A percentile compares a stretch with the other conserved stretches of the same genome.
Conservation (phyloP, 768 basidiomycete genomes). For the Mycena latifolia region DNA sequence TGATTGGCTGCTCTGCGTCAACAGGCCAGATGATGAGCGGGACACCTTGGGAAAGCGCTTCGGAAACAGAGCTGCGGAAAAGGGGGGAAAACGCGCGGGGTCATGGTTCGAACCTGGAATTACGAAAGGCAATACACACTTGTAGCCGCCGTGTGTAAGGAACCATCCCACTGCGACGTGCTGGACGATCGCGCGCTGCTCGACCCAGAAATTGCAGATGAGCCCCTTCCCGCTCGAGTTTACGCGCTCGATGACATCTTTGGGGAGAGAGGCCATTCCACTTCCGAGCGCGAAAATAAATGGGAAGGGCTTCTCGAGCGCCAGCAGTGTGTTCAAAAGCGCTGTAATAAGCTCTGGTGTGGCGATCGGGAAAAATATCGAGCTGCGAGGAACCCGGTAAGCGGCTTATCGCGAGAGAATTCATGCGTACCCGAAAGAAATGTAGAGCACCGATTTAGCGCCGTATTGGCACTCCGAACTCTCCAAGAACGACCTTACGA, state of each 20-base stretch:
- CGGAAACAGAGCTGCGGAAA: no score
- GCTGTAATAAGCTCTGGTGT: conserved; percentile 4
- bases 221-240: conserved; percentile 3
- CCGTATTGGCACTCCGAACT: conserved; percentile 2
- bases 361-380: background rate
- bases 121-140: no score
- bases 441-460: conserved; percentile 18
- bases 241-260: conserved; percentile 1
- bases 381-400: background rate
- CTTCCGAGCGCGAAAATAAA: conserved; percentile 17
- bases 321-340: conserved; percentile 9
- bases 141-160: no score
- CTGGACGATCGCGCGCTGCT: background rate
- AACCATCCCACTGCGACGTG: no score
- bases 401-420: no score
- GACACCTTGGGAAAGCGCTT: no score
- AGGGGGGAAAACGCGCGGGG: no score
- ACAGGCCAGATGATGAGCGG: no score
- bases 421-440: conserved; percentile 24
- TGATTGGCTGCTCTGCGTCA: no score
- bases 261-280: conserved; percentile 4
- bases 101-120: no score
- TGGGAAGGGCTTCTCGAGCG: conserved; percentile 7
- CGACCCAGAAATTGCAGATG: conserved; percentile 5
- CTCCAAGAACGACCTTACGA: conserved; percentile 10